Evolutionary conservation across 2,329 filamentous ascomycete genomes (phyloP).

Genomic region (Incumbomyces lentus): DNA sequence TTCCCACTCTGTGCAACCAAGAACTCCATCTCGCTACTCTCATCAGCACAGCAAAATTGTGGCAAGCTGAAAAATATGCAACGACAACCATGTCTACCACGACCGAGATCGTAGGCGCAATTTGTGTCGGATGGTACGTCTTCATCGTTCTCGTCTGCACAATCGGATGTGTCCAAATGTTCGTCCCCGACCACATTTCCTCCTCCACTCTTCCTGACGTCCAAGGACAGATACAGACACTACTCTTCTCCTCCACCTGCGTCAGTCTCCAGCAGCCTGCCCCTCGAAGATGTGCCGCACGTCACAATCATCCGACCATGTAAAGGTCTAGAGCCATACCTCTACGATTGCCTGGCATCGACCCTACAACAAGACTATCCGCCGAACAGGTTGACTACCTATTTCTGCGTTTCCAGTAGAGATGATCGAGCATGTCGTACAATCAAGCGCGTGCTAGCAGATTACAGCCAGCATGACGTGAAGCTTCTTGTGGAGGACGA

Average conservation of each 20-base stretch:
- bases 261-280: conserved; percentile 31
- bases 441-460: conserved; percentile 58
- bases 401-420: conserved; percentile 68
- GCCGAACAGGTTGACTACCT: conserved; percentile 60
- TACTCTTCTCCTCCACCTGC: conserved; percentile 38
- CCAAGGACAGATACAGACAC: conserved; percentile 40
- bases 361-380: conserved; percentile 79
- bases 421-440: conserved; percentile 68
- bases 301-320: conserved; percentile 87
- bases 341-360: conserved; percentile 86
- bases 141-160: conserved; percentile 46
- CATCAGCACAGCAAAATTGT: neutral
- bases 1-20: too few species aligned
- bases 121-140: conserved; percentile 47
- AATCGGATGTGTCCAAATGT: conserved; percentile 53
- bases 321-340: conserved; percentile 78
- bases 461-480: conserved; percentile 63
- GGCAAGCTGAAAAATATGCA: too few species aligned
- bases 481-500: conserved; percentile 71
- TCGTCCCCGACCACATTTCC: conserved; percentile 19
- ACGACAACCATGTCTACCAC: conserved; percentile 12
- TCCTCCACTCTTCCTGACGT: conserved; percentile 11
- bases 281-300: conserved; percentile 52
- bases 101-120: conserved; percentile 30
- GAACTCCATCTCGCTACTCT: too few species aligned